phyloP scores from a whole-genome alignment of 257 asterid species.

The Solanum infundibuliforme region DNA sequence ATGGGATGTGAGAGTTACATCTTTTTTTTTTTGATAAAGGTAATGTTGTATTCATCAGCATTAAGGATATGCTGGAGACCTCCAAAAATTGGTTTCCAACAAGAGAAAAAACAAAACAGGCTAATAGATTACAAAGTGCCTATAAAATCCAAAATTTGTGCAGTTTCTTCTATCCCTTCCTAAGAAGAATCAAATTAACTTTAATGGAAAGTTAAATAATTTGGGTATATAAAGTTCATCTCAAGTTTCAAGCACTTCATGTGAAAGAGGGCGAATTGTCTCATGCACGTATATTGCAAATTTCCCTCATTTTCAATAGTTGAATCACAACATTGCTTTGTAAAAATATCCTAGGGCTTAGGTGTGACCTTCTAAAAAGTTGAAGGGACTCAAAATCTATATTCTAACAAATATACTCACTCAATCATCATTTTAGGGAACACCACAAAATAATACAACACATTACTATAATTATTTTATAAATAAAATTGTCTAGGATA shows the following conservation, averaged over 20 bases:
- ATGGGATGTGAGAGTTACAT: too few relatives aligned
- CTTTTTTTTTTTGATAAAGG: too few relatives aligned
- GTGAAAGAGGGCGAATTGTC: not conserved
- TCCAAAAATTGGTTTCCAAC: too few relatives aligned
- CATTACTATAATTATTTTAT: not conserved
- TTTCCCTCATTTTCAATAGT: not conserved
- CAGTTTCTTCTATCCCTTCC: too few relatives aligned
- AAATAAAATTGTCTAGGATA: not conserved
- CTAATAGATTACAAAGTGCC: too few relatives aligned
- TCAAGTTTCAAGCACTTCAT: not conserved
- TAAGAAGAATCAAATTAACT: not conserved
- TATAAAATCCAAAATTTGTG: too few relatives aligned
- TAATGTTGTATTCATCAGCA: too few relatives aligned
- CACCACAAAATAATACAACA: not conserved
- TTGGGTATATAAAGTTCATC: not conserved
- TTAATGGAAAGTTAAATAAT: not conserved
- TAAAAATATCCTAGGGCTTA: not conserved
- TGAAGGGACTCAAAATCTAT: not conserved
- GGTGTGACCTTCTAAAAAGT: not conserved
- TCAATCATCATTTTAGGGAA: not conserved
- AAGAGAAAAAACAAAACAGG: too few relatives aligned
- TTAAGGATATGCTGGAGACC: too few relatives aligned
- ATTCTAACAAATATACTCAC: not conserved
- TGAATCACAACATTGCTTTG: not conserved
- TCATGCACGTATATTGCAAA: not conserved